Base-by-base conservation (phyloP, 2,329 filamentous ascomycete species). In the Cladophialophora bantiana region DNA sequence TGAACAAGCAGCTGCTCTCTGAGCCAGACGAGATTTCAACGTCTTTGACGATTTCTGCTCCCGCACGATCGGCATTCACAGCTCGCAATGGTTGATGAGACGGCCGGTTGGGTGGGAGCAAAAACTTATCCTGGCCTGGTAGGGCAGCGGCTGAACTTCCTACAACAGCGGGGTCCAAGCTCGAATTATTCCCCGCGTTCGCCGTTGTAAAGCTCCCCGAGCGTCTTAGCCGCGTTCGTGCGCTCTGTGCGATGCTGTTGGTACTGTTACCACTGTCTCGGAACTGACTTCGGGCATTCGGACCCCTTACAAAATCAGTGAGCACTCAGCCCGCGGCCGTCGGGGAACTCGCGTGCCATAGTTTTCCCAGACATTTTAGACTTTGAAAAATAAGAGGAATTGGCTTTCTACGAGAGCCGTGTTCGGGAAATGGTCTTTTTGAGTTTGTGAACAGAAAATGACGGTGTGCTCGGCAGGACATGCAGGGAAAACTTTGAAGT, bases 181-280 rank as follows among this genome's bases (percentile, higher is more conserved):
- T 40, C 59, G 18, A 61, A 36, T 15, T 10, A 34, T 31, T 61
- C 32, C 34, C 42, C 59, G 59, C 31, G 12, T 40, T 53, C 59
- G 45, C 59, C 18, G 59, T 38, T 35, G 26, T 34, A 18, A 35
- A 59, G 26, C n/a, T 59, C 35, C 31, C 34, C 35, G 52, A 26
- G 7, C 32, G 32, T 20, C 1, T n/a, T 10, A 12, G 18, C 4
- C 42, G 6, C 3, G 42, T 4, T n/a, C 7, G 7, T 40, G 9
- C 10, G 4, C 12, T 13, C 38, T 2, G 4, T 40, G 38, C 10
- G 15, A 40, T 10, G 15, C 4, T 40, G 10, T 10, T 13, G 10
- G 4, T 40, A 13, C 40, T 4, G 13, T 42, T 42, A 9, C 18
- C 48, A 26, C 57, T 45, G 31, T 50, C 34, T 48, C 18, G 15